These are phyloP conservation scores for Penstemon eatonii DNA, from an alignment of 257 asterid genomes.

Conservation along the genomic window DNA sequence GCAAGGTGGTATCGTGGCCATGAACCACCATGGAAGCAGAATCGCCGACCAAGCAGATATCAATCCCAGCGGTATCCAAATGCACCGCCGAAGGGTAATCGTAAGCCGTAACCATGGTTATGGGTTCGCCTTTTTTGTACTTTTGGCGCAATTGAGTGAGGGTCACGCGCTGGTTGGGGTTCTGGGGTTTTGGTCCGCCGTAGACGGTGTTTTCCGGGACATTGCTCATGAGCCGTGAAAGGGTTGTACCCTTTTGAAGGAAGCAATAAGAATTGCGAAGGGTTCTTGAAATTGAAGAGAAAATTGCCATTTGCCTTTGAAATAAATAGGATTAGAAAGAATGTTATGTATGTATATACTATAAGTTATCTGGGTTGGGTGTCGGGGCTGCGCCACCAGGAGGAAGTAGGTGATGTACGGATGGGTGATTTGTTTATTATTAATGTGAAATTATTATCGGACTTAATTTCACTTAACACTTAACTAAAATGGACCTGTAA, in stretches of 20 bases:
- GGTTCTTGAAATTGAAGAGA: slow-evolving; percentile 26
- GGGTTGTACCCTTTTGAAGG: slow-evolving; percentile 3
- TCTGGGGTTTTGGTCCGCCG: slow-evolving; percentile 90
- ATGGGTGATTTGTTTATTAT: too few species aligned
- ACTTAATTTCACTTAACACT: too few species aligned
- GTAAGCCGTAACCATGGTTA: slow-evolving; percentile 90
- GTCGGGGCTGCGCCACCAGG: too few species aligned
- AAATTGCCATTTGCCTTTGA: slow-evolving; percentile 14
- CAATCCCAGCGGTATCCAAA: slow-evolving; percentile 78
- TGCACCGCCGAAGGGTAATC: slow-evolving; percentile 92
- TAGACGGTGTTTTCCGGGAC: slow-evolving; percentile 75
- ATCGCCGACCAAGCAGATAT: slow-evolving; percentile 87
- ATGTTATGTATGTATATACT: too few species aligned
- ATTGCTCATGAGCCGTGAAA: slow-evolving; percentile 55
- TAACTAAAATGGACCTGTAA: too few species aligned
- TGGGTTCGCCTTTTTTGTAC: slow-evolving; percentile 62
- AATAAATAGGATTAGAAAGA: too few species aligned
- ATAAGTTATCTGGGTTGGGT: too few species aligned
- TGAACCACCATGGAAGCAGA: slow-evolving; percentile 99
- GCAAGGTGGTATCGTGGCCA: slow-evolving; percentile 94
- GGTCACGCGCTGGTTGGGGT: slow-evolving; percentile 64
- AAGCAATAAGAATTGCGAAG: slow-evolving; percentile 11
- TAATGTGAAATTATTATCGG: too few species aligned
- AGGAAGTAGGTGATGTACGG: too few species aligned
- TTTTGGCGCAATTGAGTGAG: slow-evolving; percentile 66